Evolutionary conservation across 257 asterid genomes (phyloP), one percentile per base, ranked within the genome.

Genomic region (Nicotiana knightiana): DNA sequence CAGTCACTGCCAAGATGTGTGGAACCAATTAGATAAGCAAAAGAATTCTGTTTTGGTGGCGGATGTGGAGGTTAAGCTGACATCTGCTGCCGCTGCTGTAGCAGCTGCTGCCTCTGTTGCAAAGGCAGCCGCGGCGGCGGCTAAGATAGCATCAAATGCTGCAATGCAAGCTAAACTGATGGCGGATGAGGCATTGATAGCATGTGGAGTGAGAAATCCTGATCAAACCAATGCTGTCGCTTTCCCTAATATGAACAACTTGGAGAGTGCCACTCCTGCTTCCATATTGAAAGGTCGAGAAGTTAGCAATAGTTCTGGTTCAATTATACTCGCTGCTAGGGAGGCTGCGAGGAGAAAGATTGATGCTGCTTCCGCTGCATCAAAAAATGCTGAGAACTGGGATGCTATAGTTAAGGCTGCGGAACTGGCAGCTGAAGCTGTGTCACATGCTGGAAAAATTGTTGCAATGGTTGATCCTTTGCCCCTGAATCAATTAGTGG

Each of bases 71-170:
- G 86, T 93, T 81, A 93, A 89, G 87, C 82, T 96, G 84, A 92
- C 95, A n/a, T 91, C 98, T 77, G 97, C 98, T 82, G 96, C 98
- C 87, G 95, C 82, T 86, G 93, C 93, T 61, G 85, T 97, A 75
- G 97, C 99, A 24, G 99, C 99, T 13, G 96, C 98, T 86, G 90
- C 97, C 77, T 88, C 96, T 85, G 98, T 96, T 83, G 99, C 99
- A 18, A 96, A 90, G 93, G 99, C 97, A 26, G 99, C 99, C 1
- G 96, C 99, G 33, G 98, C 97, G 28, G 98, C 98, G 82, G 98
- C 99, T 71, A 92, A 91, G 89, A 88, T 97, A 70, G 99, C 99
- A 76, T 92, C 92, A 85, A 91, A 83, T 83, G 98, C 92, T 84
- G 98, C 98, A 30, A 76, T 87, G 77, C 97, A 91, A 84, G 97